These are phyloP conservation scores for Tulasnella sp. DNA, from an alignment of 768 basidiomycete species.

Conservation along the genomic window DNA sequence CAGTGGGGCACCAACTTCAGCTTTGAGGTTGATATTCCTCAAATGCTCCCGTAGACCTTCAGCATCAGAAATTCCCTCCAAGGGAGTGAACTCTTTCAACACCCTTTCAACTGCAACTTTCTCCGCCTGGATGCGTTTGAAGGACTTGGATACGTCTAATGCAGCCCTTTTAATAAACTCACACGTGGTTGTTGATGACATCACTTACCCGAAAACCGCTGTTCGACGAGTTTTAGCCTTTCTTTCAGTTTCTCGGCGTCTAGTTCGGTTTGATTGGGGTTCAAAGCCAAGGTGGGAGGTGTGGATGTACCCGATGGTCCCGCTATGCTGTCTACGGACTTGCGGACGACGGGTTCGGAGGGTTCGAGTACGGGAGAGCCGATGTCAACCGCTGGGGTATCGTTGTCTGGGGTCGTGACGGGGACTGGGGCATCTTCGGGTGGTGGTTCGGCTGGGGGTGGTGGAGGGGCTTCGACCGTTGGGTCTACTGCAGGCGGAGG, in stretches of 20 bases:
- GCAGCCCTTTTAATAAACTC: not conserved
- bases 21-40: constrained; percentile 48
- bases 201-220: constrained; percentile 55
- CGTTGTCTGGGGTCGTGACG: not conserved
- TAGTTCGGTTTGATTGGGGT: not conserved
- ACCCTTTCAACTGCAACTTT: constrained; percentile 54
- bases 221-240: constrained; percentile 56
- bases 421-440: not conserved
- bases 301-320: not conserved
- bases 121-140: constrained; percentile 62
- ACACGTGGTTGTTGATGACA: not conserved
- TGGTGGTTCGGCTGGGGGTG: not conserved
- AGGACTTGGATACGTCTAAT: constrained; percentile 64
- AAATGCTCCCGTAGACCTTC: constrained; percentile 65
- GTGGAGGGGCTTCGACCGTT: not conserved
- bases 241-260: constrained; percentile 50
- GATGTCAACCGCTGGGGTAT: not conserved
- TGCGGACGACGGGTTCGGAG: too few relatives aligned
- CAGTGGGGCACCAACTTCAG: constrained; percentile 43
- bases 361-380: too few relatives aligned
- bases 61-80: constrained; percentile 51
- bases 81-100: constrained; percentile 56
- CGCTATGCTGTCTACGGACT: too few relatives aligned
- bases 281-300: not conserved
- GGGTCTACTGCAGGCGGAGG: not conserved